Conservation (phyloP, 768 basidiomycete genomes). For the Amanita exitialis region DNA sequence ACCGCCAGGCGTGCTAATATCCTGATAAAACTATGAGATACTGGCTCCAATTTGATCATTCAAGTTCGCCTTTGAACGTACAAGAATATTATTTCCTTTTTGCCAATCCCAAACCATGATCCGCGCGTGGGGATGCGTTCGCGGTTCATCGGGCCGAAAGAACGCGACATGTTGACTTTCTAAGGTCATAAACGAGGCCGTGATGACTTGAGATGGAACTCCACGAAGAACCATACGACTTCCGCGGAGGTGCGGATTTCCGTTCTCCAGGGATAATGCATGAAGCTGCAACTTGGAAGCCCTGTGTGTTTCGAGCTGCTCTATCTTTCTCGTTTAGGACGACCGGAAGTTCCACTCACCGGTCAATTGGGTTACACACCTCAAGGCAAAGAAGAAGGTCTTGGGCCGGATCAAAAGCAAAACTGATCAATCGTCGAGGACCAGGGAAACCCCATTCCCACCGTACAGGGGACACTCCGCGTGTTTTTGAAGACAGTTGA, state of each 20-base stretch:
- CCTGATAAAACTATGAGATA: not conserved
- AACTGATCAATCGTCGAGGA: not conserved
- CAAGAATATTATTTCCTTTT: slow-evolving; percentile 14
- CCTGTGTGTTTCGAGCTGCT: not conserved
- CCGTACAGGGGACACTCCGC: not conserved
- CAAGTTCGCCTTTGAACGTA: not conserved
- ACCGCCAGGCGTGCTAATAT: not conserved
- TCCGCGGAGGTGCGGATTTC: slow-evolving; percentile 34
- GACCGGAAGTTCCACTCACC: not conserved
- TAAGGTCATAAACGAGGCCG: slow-evolving; percentile 28
- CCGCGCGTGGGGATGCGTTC: not conserved
- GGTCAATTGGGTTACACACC: not conserved
- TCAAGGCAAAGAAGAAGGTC: not conserved
- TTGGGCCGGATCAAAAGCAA: not conserved
- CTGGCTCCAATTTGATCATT: not conserved
- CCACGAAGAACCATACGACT: slow-evolving; percentile 21
- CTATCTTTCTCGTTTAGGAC: no score
- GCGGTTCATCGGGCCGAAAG: not conserved
- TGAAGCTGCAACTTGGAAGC: slow-evolving; percentile 15
- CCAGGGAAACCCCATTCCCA: not conserved
- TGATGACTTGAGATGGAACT: slow-evolving; percentile 11
- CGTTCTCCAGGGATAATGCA: slow-evolving; percentile 33
- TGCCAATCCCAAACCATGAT: slow-evolving; percentile 63
- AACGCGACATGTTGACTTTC: slow-evolving; percentile 38
- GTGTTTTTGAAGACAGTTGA: not conserved